Base-by-base conservation (phyloP, 495 filamentous ascomycete species). In the Neurospora discreta region DNA sequence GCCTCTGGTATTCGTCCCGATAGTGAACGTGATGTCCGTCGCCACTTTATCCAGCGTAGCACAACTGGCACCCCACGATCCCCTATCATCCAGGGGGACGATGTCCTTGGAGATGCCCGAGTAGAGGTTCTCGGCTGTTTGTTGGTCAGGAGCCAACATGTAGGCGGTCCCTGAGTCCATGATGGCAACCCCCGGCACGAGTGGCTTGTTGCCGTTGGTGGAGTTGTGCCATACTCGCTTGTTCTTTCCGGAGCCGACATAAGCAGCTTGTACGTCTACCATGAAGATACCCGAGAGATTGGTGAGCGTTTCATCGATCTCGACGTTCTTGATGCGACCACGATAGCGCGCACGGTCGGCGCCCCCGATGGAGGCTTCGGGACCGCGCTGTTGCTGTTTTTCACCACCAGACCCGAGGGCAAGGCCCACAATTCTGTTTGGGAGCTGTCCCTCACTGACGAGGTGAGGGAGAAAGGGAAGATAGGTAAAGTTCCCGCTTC, bases 351-450 rank as follows among this genome's bases (percentile, higher is more conserved):
- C 68, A 33, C 20, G 44, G 60, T 82, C 79, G 30, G 67, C 73
- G 18, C 78, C 79, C 39, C 80, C 80, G n/a, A 82, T 71, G 13
- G 80, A 81, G 68, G 80, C 72, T 73, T 79, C 73, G 30, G 74
- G 75, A 40, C 74, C 77, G 38, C 43, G 70, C 38, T 69, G 67
- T 33, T 73, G 33, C 70, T 60, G 46, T 5, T 52, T 23, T 23
- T 30, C 16, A 30, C 43, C 67, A 52, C 73, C 74, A 33, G 74
- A 52, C 41, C 70, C n/a, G 60, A 74, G 74, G 20, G 69, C 76
- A 58, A 79, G 73, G 71, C 72, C 73, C 58, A 78, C 77, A 26
- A 74, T 72, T 2, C 75, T 68, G 20, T 70, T 42, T 18, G 73
- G 71, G 13, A 78, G 71, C 26, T 76, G 71, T 43, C 72, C 71